phyloP scores from a whole-genome alignment of 2,329 filamentous ascomycete genomes.

The Exserohilum turcica region DNA sequence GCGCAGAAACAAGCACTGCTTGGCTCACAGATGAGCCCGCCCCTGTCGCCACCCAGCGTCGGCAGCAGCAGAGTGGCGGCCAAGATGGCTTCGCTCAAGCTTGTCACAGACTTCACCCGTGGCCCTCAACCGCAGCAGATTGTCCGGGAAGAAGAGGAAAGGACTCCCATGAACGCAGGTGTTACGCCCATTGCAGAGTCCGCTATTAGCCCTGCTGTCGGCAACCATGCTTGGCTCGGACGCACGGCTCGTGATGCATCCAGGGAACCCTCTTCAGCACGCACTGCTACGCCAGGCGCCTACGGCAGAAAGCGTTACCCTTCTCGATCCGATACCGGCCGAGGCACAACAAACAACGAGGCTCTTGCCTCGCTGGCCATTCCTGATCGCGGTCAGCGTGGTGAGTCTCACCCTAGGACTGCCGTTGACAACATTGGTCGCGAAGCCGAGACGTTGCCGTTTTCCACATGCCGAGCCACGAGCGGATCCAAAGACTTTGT shows the following conservation, averaged over 20 bases:
- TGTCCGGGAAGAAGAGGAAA: constrained; percentile 67
- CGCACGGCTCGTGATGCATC: constrained; percentile 40
- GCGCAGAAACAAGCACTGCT: constrained; percentile 58
- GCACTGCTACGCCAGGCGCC: constrained; percentile 63
- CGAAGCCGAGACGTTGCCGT: constrained; percentile 50
- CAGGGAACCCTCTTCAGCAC: constrained; percentile 55
- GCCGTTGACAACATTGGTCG: constrained; percentile 48
- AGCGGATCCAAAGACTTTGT: constrained; percentile 64
- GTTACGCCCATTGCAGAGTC: constrained; percentile 81
- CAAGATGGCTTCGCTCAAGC: constrained; percentile 82
- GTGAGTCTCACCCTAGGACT: constrained; percentile 38
- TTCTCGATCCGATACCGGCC: constrained; percentile 51
- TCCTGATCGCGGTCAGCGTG: constrained; percentile 43
- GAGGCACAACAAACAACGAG: constrained; percentile 41
- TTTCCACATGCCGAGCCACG: constrained; percentile 40
- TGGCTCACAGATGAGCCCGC: constrained; percentile 67
- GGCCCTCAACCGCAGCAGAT: constrained; percentile 58
- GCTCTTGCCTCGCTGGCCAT: constrained; percentile 42
- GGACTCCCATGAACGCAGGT: constrained; percentile 78
- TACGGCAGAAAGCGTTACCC: constrained; percentile 69
- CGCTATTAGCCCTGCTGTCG: constrained; percentile 68
- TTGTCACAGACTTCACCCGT: constrained; percentile 83
- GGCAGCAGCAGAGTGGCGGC: constrained; percentile 62
- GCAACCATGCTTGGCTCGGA: constrained; percentile 46
- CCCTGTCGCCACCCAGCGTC: constrained; percentile 73